phyloP scores from a whole-genome alignment of 2,329 filamentous ascomycete species.

The Ophiostoma fasciatum region DNA sequence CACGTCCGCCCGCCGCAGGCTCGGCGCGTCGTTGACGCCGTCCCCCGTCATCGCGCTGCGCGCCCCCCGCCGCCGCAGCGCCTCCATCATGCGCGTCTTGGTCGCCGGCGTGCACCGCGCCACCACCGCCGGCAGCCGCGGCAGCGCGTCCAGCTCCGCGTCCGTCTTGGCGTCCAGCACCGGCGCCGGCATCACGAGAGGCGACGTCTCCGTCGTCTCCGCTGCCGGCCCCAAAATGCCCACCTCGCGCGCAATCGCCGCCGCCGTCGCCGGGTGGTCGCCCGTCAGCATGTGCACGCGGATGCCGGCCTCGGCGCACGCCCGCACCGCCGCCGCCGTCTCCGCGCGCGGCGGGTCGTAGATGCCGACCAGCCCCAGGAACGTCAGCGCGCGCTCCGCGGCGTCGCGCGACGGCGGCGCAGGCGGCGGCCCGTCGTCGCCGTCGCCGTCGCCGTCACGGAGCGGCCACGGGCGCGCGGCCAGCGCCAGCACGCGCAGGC shows the following conservation, averaged over 20 bases:
- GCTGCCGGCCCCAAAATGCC: constrained; percentile 50
- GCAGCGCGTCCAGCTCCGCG: constrained; percentile 58
- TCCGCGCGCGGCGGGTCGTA: constrained; percentile 77
- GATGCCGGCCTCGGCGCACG: constrained; percentile 61
- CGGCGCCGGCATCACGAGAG: constrained; percentile 61
- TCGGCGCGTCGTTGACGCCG: constrained; percentile 76
- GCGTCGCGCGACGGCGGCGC: constrained; percentile 33
- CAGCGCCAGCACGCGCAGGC: constrained; percentile 58
- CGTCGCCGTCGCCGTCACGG: constrained; percentile 17
- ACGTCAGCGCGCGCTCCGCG: constrained; percentile 54
- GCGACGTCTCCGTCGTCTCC: constrained; percentile 44
- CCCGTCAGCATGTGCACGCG: constrained; percentile 75
- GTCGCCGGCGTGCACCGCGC: constrained; percentile 74
- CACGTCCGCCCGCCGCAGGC: constrained; percentile 66
- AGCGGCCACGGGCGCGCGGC: constrained; percentile 41
- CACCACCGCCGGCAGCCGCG: constrained; percentile 65
- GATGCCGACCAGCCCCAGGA: constrained; percentile 71
- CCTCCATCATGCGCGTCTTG: constrained; percentile 84
- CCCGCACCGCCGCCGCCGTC: constrained; percentile 55
- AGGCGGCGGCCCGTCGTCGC: background rate
- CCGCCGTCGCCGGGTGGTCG: constrained; percentile 65
- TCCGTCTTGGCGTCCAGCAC: constrained; percentile 69
- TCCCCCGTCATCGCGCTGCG: constrained; percentile 85
- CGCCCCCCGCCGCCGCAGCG: constrained; percentile 58
- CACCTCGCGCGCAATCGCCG: constrained; percentile 64